Percentiles rank a stretch among this genome's conserved stretches.
Conservation (phyloP, 2,329 filamentous ascomycete genomes). For the Metarhizium sp. region DNA sequence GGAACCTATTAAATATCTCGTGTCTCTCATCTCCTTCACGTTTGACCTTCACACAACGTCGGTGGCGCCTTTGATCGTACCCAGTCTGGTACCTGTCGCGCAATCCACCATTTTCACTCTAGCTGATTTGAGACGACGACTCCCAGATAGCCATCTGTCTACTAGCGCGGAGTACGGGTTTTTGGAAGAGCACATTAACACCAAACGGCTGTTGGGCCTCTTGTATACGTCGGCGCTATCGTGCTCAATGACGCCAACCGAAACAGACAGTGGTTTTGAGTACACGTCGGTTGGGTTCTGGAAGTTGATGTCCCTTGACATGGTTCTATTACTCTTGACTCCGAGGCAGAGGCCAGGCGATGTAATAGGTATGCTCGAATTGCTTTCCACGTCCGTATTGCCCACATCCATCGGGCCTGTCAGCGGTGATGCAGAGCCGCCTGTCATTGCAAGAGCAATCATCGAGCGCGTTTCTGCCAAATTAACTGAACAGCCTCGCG, state of each 20-base stretch:
- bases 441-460: constrained; percentile 35
- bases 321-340: constrained; percentile 57
- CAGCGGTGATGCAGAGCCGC: constrained; percentile 30
- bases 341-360: constrained; percentile 55
- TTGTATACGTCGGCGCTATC: constrained; percentile 55
- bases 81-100: constrained; percentile 44
- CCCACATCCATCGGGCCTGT: constrained; percentile 59
- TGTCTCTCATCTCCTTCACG: constrained; percentile 55
- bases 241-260: constrained; percentile 35
- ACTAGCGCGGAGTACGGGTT: constrained; percentile 26
- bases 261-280: constrained; percentile 19
- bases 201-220: constrained; percentile 53
- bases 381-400: constrained; percentile 59
- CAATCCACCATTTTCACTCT: constrained; percentile 52
- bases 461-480: constrained; percentile 56
- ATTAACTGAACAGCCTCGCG: constrained; percentile 45
- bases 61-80: constrained; percentile 49
- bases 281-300: constrained; percentile 46
- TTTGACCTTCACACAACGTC: constrained; percentile 51
- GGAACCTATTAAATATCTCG: constrained; percentile 54
- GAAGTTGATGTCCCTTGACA: constrained; percentile 56
- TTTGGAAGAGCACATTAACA: constrained; percentile 49
- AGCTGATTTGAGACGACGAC: constrained; percentile 45
- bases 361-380: constrained; percentile 52
- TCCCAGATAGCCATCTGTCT: constrained; percentile 37